Base-by-base conservation (phyloP, 345 rosid species). In the Boechera retrofracta region DNA sequence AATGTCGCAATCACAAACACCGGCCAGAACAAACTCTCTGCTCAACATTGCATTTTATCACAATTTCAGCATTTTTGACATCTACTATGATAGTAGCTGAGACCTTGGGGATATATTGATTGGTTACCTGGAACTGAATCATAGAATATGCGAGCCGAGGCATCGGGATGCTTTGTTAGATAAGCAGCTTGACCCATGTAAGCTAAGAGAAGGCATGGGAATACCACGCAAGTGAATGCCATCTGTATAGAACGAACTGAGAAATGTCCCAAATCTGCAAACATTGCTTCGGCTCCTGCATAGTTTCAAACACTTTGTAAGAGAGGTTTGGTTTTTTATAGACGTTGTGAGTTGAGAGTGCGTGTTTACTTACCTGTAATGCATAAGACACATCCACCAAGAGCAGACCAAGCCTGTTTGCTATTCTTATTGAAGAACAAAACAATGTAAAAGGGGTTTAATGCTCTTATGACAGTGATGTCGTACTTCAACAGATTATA, bases 241-340 rank as follows among this genome's bases (percentile, higher is more conserved):
- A 91, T 83, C 94, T 95, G 97, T 81, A 92, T 92, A 71, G 99
- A 71, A 76, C 66, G 79, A 47, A 95, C 97, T n/a, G 92, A 85
- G 84, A 95, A 95, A 87, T 92, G 98, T 67, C 99, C 98, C 15
- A 92, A 82, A 84, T 95, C 99, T 68, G 98, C 98, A 85, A 95
- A 91, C 99, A 95, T 92, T 29, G 99, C 99, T 87, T 95, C 99
- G 3, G 97, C 94, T 64, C 99, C 99, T 95, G 85, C 41, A 72
- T 24, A 79, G 67, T 13, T 69, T 75, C 59, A 76, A 15, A 62
- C 10, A 53, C 57, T 53, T 15, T 53, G 10, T 76, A 33, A 69
- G 24, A 52, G 32, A 61, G 6, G 38, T 60, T 60, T 13, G 31
- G 15, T n/a, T 5, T 24, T 2, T 72, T 51, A 10, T 2, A 11